Evolutionary conservation across 192 early-diverging fungal species (phyloP).

Genomic region (Gigaspora rosea): DNA sequence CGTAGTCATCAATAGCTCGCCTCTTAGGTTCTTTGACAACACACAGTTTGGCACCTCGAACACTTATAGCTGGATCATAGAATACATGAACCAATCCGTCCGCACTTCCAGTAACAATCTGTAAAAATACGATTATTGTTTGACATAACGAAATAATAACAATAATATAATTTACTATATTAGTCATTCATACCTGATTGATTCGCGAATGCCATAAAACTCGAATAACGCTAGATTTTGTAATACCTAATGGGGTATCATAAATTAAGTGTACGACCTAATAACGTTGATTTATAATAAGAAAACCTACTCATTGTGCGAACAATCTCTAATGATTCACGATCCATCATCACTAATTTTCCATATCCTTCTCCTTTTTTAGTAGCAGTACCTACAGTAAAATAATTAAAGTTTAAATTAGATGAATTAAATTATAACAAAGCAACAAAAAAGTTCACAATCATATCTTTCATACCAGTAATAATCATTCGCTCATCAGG

Average conservation of each 20-base stretch:
- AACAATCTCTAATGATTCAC: conserved; percentile 56
- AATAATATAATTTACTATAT: background rate
- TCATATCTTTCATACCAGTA: conserved; percentile 50
- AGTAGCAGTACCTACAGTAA: conserved; percentile 53
- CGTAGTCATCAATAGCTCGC: conserved; percentile 62
- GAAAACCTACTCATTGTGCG: conserved; percentile 51
- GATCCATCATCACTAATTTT: conserved; percentile 67
- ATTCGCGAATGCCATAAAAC: conserved; percentile 85
- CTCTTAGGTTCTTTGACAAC: conserved; percentile 67
- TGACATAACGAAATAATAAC: background rate
- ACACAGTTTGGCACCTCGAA: conserved; percentile 73
- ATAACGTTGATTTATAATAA: background rate
- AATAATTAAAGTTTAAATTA: too few species aligned
- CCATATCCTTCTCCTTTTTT: conserved; percentile 72
- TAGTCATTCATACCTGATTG: conserved; percentile 59
- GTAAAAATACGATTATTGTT: background rate
- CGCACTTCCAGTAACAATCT: conserved; percentile 78
- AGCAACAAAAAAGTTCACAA: too few species aligned
- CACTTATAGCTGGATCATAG: conserved; percentile 70
- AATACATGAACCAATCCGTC: conserved; percentile 75
- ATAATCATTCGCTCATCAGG: conserved; percentile 80
- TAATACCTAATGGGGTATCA: conserved; percentile 36
- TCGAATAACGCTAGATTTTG: conserved; percentile 65
- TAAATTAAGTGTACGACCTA: background rate
- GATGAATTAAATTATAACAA: too few species aligned